These are phyloP conservation scores for Chaetomium sp. DNA, from an alignment of 2,329 filamentous ascomycete species.

Conservation along the genomic window DNA sequence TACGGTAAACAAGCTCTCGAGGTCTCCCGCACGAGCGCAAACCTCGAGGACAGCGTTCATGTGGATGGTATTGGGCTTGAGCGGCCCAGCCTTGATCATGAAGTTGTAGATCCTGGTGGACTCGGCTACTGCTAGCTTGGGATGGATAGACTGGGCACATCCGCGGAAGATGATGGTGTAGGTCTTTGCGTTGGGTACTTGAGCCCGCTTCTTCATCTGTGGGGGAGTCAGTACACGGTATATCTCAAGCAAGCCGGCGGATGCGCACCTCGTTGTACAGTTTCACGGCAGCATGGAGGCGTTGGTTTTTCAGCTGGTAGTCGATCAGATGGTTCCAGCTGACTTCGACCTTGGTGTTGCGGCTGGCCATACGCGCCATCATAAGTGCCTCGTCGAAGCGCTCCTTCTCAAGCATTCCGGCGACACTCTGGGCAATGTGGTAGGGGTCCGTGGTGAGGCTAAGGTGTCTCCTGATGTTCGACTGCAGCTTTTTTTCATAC, in stretches of 20 bases:
- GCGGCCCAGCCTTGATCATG: slow-evolving; percentile 63
- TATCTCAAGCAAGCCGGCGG: neutral
- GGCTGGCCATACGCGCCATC: slow-evolving; percentile 70
- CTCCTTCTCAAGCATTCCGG: slow-evolving; percentile 58
- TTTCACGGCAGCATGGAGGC: slow-evolving; percentile 68
- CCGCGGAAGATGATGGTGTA: slow-evolving; percentile 83
- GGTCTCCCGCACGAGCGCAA: slow-evolving; percentile 71
- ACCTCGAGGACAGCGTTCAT: slow-evolving; percentile 86
- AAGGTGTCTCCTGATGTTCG: slow-evolving; percentile 58
- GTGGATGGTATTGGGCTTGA: slow-evolving; percentile 77
- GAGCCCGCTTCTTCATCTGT: slow-evolving; percentile 91
- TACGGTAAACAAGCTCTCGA: slow-evolving; percentile 80
- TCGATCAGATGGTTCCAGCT: slow-evolving; percentile 88
- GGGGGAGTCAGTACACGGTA: slow-evolving; percentile 28
- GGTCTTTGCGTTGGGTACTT: slow-evolving; percentile 78
- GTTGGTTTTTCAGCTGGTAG: slow-evolving; percentile 64
- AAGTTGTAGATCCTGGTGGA: slow-evolving; percentile 77
- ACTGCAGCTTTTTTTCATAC: slow-evolving; percentile 39
- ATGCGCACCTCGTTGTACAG: slow-evolving; percentile 79
- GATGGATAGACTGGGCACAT: slow-evolving; percentile 62
- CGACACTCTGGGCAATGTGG: slow-evolving; percentile 70
- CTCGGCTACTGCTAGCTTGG: slow-evolving; percentile 62
- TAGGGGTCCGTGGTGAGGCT: slow-evolving; percentile 68
- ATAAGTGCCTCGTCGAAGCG: slow-evolving; percentile 67
- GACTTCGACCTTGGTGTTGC: slow-evolving; percentile 64